These are phyloP conservation scores for Hypocrella siamensis DNA, from an alignment of 2,329 filamentous ascomycete species.

Conservation along the genomic window DNA sequence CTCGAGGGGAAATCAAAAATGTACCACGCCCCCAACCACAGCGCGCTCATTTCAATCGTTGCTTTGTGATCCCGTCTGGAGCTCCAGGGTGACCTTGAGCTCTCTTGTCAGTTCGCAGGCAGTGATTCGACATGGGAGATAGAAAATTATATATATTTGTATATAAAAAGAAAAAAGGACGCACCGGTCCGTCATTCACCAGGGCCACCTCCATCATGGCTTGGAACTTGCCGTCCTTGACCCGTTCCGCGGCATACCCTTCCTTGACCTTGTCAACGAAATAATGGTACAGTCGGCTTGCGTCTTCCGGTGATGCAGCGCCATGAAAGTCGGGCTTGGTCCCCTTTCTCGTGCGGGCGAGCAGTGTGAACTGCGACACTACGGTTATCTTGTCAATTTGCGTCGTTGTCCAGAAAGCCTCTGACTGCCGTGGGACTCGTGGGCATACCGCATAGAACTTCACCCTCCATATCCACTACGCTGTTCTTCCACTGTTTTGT, in stretches of 20 bases:
- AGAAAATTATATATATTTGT: too few species aligned
- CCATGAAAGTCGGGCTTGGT: constrained; percentile 92
- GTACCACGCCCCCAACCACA: background rate
- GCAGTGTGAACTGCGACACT: constrained; percentile 95
- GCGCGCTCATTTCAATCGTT: constrained; percentile 1
- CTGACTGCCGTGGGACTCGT: too few species aligned
- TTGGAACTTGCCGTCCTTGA: constrained; percentile 93
- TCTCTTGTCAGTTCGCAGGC: too few species aligned
- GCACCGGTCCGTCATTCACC: constrained; percentile 67
- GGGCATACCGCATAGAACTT: constrained; percentile 73
- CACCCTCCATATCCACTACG: constrained; percentile 76
- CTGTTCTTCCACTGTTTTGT: constrained; percentile 90
- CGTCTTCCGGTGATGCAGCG: constrained; percentile 63
- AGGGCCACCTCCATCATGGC: constrained; percentile 97
- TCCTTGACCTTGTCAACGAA: constrained; percentile 66
- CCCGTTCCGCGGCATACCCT: constrained; percentile 55
- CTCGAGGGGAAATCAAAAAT: background rate
- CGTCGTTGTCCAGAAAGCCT: too few species aligned
- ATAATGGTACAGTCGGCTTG: constrained; percentile 65
- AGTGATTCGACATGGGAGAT: too few species aligned
- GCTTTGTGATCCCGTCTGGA: constrained; percentile 5
- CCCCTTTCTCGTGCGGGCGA: constrained; percentile 88
- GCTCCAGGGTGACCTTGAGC: constrained; percentile 10
- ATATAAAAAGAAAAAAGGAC: constrained; percentile 7
- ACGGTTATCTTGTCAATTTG: too few species aligned